Base-by-base conservation (phyloP, 768 basidiomycete genomes). In the Scleroderma bovista region DNA sequence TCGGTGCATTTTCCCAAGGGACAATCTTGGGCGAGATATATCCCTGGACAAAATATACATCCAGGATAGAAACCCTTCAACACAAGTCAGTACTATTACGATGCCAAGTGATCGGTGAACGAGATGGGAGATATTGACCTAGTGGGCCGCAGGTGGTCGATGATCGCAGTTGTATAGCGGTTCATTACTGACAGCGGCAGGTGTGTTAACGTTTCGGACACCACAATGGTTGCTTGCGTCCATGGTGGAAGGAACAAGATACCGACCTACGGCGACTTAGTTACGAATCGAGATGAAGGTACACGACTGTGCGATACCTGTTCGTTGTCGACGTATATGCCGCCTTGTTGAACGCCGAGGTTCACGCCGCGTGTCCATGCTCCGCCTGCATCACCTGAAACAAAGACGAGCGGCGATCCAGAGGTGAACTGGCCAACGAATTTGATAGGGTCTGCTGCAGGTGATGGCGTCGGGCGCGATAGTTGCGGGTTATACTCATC, bases 171-270 rank as follows among this genome's bases (percentile, higher is more conserved):
- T 0, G 75, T 75, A 58, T 82, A 83, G 3, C 61, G 57, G 40
- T 76, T 68, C 73, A 80, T 80, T 12, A 71, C 71, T 57, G 67
- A 73, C 40, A 76, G 60, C 12, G 83, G 82, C 22, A 85, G 59
- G 15, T 57, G 55, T n/a, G 56, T 52, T 22, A 69, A 67, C 6
- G 73, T 63, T 63, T 84, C 83, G 2, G 83, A 83, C 10, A 81
- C 62, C 15, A 85, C 58, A 12, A 84, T 57, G 20, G 65, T 68
- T 5, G 71, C 65, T 15, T 60, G 58, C 13, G 75, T 75, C 78
- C 80, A 80, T 10, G 66, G 49, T 1, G 81, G 80, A 20, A 47
- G 65, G 58, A 80, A 83, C 4, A 77, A 50, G 2, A 76, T 59
- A 22, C 80, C 81, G 38, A 79, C 69, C 82, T 83, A 23, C 22